phyloP scores from a whole-genome alignment of 2,329 filamentous ascomycete genomes.

The Hymenoscyphus albidus region DNA sequence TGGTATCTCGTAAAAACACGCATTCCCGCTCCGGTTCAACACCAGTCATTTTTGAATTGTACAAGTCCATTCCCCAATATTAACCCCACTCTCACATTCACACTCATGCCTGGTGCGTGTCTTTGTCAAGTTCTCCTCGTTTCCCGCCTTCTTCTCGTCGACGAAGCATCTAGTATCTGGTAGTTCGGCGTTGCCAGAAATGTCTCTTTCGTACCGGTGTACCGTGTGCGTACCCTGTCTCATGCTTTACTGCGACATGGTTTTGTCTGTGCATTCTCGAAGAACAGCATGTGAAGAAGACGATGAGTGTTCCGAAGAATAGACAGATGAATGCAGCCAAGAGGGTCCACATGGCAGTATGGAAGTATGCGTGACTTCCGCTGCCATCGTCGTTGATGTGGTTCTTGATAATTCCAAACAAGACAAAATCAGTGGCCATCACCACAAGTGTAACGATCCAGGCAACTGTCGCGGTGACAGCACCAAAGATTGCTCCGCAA shows the following conservation, averaged over 20 bases:
- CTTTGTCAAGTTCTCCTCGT: neutral
- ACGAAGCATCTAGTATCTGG: conserved; percentile 8
- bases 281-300: conserved; percentile 60
- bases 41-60: neutral
- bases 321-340: conserved; percentile 53
- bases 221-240: conserved; percentile 22
- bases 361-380: conserved; percentile 40
- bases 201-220: conserved; percentile 13
- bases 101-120: neutral
- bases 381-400: conserved; percentile 47
- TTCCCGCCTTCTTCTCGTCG: neutral
- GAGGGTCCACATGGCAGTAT: conserved; percentile 55
- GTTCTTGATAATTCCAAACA: conserved; percentile 50
- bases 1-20: conserved; percentile 9
- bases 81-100: neutral
- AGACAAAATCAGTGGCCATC: conserved; percentile 54
- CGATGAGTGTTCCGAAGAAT: conserved; percentile 52
- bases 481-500: conserved; percentile 49
- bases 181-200: conserved; percentile 22
- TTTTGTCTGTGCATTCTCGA: conserved; percentile 30
- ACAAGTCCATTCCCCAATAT: neutral
- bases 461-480: conserved; percentile 46
- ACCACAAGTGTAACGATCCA: conserved; percentile 47
- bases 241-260: conserved; percentile 10
- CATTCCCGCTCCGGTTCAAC: neutral